Conservation (phyloP, 495 filamentous ascomycete genomes). For the Podospora bellae-mahoneyi region DNA sequence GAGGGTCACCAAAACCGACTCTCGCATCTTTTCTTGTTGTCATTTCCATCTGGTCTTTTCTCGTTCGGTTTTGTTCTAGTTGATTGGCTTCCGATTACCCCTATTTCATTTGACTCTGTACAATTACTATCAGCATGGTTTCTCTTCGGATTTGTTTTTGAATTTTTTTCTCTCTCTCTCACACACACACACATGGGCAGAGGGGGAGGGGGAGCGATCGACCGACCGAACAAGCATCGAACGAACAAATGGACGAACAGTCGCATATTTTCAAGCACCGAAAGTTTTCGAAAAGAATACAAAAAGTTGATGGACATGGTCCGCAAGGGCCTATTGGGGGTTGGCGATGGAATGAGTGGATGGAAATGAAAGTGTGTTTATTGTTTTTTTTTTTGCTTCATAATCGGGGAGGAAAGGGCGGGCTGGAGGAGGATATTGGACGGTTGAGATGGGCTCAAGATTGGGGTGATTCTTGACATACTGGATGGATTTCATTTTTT, state of each 20-base stretch:
- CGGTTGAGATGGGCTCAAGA: no score
- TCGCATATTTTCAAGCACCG: neutral
- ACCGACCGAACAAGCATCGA: neutral
- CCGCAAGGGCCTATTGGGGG: constrained; percentile 1
- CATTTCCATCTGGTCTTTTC: neutral
- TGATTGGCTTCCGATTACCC: neutral
- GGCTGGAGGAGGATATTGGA: no score
- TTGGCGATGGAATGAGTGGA: neutral
- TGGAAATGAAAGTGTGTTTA: neutral
- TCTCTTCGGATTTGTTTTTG: constrained; percentile 3
- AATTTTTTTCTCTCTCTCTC: neutral
- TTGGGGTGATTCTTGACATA: no score
- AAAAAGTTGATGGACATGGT: neutral
- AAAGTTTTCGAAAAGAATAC: constrained; percentile 2
- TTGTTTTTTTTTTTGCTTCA: neutral
- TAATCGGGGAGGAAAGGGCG: neutral
- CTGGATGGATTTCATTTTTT: neutral
- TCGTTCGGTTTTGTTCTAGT: constrained; percentile 1
- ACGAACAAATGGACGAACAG: neutral
- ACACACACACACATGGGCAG: neutral
- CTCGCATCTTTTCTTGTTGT: constrained; percentile 9
- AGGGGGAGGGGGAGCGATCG: no score
- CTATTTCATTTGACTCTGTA: neutral
- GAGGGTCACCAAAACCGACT: constrained; percentile 7
- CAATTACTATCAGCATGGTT: neutral